Percentiles rank a stretch among this genome's conserved stretches.
Conservation (phyloP, 306 rosid species). For the Notholithocarpus densiflorus region DNA sequence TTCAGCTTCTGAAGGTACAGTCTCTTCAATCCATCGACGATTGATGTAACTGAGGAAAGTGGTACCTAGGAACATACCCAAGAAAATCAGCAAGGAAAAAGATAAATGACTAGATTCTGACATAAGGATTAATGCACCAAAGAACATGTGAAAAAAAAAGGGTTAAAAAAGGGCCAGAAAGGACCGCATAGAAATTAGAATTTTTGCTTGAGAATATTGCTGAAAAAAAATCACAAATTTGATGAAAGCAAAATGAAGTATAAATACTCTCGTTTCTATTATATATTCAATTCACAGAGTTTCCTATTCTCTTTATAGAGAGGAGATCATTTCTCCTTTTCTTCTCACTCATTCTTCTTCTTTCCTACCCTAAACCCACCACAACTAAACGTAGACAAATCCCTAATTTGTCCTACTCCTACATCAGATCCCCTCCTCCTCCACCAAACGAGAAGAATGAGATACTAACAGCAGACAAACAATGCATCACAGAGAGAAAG, state of each 20-base stretch:
- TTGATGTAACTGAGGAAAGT: conserved; percentile 78
- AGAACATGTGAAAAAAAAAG: not conserved
- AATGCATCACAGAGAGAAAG: not conserved
- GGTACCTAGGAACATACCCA: conserved; percentile 46
- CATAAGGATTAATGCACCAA: not conserved
- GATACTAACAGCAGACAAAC: not conserved
- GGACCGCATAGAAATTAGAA: not conserved
- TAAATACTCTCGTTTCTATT: not conserved
- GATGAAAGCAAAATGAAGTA: not conserved
- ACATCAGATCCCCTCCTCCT: not conserved
- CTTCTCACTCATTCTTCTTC: too few relatives aligned
- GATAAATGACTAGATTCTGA: not conserved
- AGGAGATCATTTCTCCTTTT: too few relatives aligned
- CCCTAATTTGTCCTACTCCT: too few relatives aligned
- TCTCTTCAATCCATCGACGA: conserved; percentile 80
- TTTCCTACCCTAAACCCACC: too few relatives aligned
- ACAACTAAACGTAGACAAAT: too few relatives aligned
- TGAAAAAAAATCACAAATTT: not conserved
- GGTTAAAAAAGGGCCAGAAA: not conserved
- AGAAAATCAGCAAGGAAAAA: conserved; percentile 2
- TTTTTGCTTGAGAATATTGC: not conserved
- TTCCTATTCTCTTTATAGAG: not conserved
- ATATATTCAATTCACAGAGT: not conserved
- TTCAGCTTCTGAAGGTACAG: conserved; percentile 87
- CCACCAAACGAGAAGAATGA: not conserved